phyloP scores from a whole-genome alignment of 2,329 filamentous ascomycete species.

The Purpureocillium takamizusanense region DNA sequence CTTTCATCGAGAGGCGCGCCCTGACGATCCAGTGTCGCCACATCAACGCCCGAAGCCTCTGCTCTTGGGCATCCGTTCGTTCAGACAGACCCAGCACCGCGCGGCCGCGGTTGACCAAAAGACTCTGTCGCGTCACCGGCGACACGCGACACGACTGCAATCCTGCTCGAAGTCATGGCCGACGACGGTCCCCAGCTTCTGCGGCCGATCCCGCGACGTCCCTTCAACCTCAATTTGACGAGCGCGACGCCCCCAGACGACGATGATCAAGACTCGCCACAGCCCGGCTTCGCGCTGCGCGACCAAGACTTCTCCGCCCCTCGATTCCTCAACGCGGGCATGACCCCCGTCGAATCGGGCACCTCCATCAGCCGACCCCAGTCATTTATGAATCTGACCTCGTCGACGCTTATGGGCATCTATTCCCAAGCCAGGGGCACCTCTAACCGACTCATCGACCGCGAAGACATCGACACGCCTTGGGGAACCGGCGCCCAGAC shows the following conservation, averaged over 20 bases:
- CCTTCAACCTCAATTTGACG: constrained; percentile 52
- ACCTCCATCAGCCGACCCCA: constrained; percentile 55
- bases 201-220: constrained; percentile 62
- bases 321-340: constrained; percentile 33
- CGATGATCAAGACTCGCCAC: constrained; percentile 13
- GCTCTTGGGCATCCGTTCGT: too few relatives aligned
- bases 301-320: constrained; percentile 21
- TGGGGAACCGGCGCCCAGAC: constrained; percentile 74
- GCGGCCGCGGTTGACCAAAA: too few relatives aligned
- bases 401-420: constrained; percentile 84
- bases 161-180: constrained; percentile 17
- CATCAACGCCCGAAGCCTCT: too few relatives aligned
- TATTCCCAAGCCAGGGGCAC: constrained; percentile 62
- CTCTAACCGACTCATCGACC: constrained; percentile 29
- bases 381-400: constrained; percentile 78
- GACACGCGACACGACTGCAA: background rate
- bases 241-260: constrained; percentile 35
- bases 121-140: too few relatives aligned
- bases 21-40: too few relatives aligned
- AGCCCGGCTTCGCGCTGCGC: constrained; percentile 13
- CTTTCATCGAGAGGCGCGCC: too few relatives aligned
- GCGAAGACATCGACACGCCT: constrained; percentile 56
- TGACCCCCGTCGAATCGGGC: constrained; percentile 18
- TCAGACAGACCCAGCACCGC: too few relatives aligned
- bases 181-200: constrained; percentile 46